These are phyloP conservation scores for Globisporangium nodosum DNA, from an alignment of 352 stramenopile genomes.

Conservation along the genomic window DNA sequence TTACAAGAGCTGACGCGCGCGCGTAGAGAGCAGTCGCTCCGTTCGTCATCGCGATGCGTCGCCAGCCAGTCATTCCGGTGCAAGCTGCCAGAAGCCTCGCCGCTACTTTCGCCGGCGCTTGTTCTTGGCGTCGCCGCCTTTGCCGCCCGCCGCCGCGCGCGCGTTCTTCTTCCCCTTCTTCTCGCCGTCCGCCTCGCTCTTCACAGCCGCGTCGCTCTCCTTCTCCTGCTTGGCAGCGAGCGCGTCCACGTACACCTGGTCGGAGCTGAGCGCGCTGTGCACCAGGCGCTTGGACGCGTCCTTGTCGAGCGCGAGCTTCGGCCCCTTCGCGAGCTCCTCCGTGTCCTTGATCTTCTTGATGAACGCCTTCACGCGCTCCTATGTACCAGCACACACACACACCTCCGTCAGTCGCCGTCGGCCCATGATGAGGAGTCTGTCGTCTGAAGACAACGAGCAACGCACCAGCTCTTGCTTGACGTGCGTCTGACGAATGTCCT, in stretches of 20 bases:
- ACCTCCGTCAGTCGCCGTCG: neutral
- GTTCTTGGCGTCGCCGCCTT: slow-evolving; percentile 46
- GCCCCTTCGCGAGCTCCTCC: slow-evolving; percentile 76
- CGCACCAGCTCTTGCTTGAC: slow-evolving; percentile 84
- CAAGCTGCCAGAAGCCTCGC: neutral
- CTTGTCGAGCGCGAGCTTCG: slow-evolving; percentile 72
- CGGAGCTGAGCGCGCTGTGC: slow-evolving; percentile 76
- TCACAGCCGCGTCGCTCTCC: slow-evolving; percentile 31
- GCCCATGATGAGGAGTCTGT: neutral
- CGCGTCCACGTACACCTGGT: slow-evolving; percentile 80
- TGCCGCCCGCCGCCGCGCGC: slow-evolving; percentile 26
- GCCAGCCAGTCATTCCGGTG: neutral
- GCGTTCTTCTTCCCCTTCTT: slow-evolving; percentile 30
- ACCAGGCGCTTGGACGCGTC: slow-evolving; percentile 78
- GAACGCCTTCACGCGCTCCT: slow-evolving; percentile 85
- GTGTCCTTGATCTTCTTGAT: slow-evolving; percentile 89
- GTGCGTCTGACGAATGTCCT: slow-evolving; percentile 86
- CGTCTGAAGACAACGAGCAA: neutral
- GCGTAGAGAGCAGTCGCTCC: neutral
- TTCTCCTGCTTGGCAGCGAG: slow-evolving; percentile 45
- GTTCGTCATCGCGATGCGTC: neutral
- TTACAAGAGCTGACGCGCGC: neutral
- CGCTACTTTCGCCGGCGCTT: slow-evolving; percentile 18
- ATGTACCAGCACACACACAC: slow-evolving; percentile 1
- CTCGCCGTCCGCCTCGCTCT: neutral